Percentiles rank a stretch among this genome's conserved stretches.
Evolutionary conservation across 2,329 filamentous ascomycete genomes (phyloP).

Genomic region (Fusarium compactum): DNA sequence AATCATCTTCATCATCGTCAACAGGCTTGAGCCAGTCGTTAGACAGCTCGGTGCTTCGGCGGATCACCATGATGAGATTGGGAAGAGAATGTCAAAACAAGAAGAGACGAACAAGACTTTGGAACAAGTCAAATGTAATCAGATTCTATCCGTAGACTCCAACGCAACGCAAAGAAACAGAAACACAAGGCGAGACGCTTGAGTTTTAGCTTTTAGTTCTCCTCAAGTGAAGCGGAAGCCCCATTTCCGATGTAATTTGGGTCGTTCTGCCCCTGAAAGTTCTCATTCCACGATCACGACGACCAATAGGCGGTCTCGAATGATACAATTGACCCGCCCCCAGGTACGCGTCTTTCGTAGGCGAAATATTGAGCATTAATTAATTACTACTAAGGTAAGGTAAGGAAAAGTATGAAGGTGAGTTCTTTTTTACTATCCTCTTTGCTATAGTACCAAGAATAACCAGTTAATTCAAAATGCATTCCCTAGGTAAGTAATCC

Average conservation of each 20-base stretch:
- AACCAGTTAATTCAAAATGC: not conserved
- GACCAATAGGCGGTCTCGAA: constrained; percentile 19
- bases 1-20: constrained; percentile 45
- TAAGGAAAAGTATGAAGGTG: constrained; percentile 17
- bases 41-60: constrained; percentile 39
- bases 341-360: constrained; percentile 29
- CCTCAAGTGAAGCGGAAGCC: constrained; percentile 14
- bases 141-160: not conserved
- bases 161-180: not conserved
- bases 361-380: constrained; percentile 25
- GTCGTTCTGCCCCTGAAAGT: constrained; percentile 35
- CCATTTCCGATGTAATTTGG: constrained; percentile 31
- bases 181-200: constrained; percentile 17
- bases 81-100: not conserved
- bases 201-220: constrained; percentile 23
- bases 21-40: constrained; percentile 44
- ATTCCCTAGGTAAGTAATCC: not conserved
- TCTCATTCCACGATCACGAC: constrained; percentile 2
- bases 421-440: constrained; percentile 13
- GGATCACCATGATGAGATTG: constrained; percentile 33
- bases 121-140: constrained; percentile 5
- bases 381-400: not conserved
- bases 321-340: constrained; percentile 14
- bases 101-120: not conserved
- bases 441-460: not conserved